Conservation (phyloP, 352 stramenopile genomes). For the Phytophthora agathidicida region DNA sequence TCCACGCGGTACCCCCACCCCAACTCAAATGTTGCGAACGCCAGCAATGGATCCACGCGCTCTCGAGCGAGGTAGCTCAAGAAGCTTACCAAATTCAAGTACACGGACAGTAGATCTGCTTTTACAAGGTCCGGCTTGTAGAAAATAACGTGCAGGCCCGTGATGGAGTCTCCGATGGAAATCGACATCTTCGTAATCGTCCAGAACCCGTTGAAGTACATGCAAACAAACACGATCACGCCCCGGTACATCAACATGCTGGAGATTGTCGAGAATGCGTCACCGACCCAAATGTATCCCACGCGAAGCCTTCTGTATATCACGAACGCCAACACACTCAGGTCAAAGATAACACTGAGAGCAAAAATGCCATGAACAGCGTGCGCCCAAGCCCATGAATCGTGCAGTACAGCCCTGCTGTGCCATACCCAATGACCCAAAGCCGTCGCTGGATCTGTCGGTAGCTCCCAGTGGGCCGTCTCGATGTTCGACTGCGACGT, state of each 20-base stretch:
- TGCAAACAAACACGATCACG: constrained; percentile 36
- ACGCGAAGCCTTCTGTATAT: constrained; percentile 34
- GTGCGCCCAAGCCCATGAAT: constrained; percentile 58
- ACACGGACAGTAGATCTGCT: constrained; percentile 43
- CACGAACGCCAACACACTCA: constrained; percentile 36
- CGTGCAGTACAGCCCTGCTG: constrained; percentile 35
- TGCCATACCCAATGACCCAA: constrained; percentile 38
- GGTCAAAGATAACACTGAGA: constrained; percentile 26
- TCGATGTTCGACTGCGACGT: constrained; percentile 52
- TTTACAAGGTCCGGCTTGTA: constrained; percentile 35
- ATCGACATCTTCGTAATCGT: constrained; percentile 37
- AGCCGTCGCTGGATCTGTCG: constrained; percentile 18
- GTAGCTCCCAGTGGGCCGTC: constrained; percentile 29
- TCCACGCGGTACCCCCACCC: constrained; percentile 21
- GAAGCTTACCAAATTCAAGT: constrained; percentile 27
- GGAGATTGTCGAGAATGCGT: constrained; percentile 46
- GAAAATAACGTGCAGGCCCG: constrained; percentile 24
- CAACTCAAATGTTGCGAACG: constrained; percentile 33
- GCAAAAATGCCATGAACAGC: constrained; percentile 41
- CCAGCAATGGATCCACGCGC: constrained; percentile 38
- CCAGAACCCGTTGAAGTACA: constrained; percentile 44
- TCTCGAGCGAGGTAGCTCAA: constrained; percentile 31
- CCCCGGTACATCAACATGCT: constrained; percentile 39
- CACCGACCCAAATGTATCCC: constrained; percentile 47
- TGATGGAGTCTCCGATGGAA: constrained; percentile 24